Conservation (phyloP, 176 grass and related monocot genomes). For the Bothriochloa decipiens region DNA sequence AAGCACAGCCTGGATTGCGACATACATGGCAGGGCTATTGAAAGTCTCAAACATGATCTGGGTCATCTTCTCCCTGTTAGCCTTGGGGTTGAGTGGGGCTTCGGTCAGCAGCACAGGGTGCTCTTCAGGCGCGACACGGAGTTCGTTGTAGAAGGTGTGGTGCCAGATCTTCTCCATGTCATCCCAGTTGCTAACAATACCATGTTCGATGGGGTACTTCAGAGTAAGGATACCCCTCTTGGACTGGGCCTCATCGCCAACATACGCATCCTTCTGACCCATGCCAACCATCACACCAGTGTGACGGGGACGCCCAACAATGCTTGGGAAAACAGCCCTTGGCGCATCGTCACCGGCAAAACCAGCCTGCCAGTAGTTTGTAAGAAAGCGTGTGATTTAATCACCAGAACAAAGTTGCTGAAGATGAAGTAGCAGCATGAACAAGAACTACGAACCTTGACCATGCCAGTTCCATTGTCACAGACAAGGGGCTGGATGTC, state of each 20-base stretch:
- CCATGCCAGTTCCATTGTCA: conserved; percentile 60
- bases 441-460: conserved; percentile 33
- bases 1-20: conserved; percentile 54
- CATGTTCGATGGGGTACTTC: conserved; percentile 50
- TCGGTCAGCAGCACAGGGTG: conserved; percentile 59
- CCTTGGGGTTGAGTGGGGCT: conserved; percentile 56
- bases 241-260: conserved; percentile 57
- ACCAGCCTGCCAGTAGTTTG: conserved; percentile 39
- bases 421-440: background rate
- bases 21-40: conserved; percentile 60
- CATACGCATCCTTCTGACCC: conserved; percentile 59
- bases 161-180: conserved; percentile 64
- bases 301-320: conserved; percentile 48
- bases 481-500: conserved; percentile 58
- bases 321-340: conserved; percentile 52
- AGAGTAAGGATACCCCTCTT: conserved; percentile 55
- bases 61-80: conserved; percentile 59
- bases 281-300: conserved; percentile 58
- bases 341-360: conserved; percentile 52
- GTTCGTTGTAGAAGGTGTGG: conserved; percentile 52
- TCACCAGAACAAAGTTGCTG: background rate
- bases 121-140: conserved; percentile 52
- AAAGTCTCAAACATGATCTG: conserved; percentile 59
- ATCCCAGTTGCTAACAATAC: conserved; percentile 58
- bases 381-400: background rate